A percentile compares a stretch with the other conserved stretches of the same genome.
Evolutionary conservation across 768 basidiomycete species (phyloP).

Genomic region (Serendipita vermifera): DNA sequence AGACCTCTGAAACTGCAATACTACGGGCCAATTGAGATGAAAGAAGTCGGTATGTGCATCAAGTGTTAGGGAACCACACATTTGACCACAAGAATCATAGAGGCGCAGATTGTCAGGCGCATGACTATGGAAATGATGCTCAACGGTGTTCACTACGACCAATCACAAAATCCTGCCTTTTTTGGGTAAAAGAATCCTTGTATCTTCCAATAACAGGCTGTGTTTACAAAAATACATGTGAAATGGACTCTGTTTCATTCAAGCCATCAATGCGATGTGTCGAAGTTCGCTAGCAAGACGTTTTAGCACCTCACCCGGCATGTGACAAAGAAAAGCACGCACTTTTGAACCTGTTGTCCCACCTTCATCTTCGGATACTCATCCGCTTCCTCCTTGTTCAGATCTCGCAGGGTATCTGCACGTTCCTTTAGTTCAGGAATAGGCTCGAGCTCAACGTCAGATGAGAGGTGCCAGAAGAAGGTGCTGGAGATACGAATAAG

Average conservation of each 20-base stretch:
- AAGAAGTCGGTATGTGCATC: background rate
- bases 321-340: conserved; percentile 19
- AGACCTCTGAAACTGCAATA: background rate
- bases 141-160: no score
- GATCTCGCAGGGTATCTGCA: conserved; percentile 30
- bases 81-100: no score
- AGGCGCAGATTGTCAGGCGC: no score
- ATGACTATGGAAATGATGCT: no score
- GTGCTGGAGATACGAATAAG: conserved; percentile 92
- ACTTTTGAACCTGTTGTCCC: conserved; percentile 80
- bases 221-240: no score
- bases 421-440: conserved; percentile 41
- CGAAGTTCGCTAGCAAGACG: conserved; percentile 48
- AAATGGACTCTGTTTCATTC: no score
- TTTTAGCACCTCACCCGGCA: conserved; percentile 5
- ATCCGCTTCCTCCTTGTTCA: conserved; percentile 30
- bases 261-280: conserved; percentile 70
- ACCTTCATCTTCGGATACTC: conserved; percentile 68
- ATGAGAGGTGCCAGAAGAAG: conserved; percentile 89
- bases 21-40: background rate
- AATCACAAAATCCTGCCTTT: no score
- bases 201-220: no score
- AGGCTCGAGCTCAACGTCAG: conserved; percentile 64
- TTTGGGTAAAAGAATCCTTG: no score
- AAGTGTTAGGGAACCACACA: no score